Base-by-base conservation (phyloP, 2,329 filamentous ascomycete species). In the Penicillium verrucosum region DNA sequence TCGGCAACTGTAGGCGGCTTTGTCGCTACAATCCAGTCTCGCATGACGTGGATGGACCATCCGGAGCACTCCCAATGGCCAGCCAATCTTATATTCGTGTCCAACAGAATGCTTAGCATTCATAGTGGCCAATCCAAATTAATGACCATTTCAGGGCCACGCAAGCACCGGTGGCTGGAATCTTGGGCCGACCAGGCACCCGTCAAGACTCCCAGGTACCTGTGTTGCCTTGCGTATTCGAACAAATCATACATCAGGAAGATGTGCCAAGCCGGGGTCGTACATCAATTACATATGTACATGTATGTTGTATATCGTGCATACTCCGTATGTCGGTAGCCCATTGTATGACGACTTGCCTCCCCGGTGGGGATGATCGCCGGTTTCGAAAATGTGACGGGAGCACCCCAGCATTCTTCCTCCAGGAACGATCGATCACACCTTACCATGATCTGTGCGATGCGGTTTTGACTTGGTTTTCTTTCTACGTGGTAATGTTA, bases 71-170 rank as follows among this genome's bases (percentile, higher is more conserved):
- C 54, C 30, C 18, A 62, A 38, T 62, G 62, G 60, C 23, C 40
- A 29, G 49, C 51, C 52, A 47, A 51, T 32, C 53, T 41, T 44
- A 51, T 6, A 23, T 51, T 55, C 44, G 25, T 25, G 7, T 12
- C 11, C 54, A 42, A 58, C 44, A 60, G 61, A 64, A 63, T 66
- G 64, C 63, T 66, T 65, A 64, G 57, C 56, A 58, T 59, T 8
- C 14, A 14, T 18, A 16, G 7, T 29, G 40, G 10, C 64, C 63
- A 65, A 64, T 64, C 57, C 52, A n/a, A 12, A 18, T 37, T 9
- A 10, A 40, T 23, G 9, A 7, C 5, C 21, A 12, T 6, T 36
- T 16, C 30, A 14, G 9, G 25, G 59, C 58, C 63, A 59, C 61
- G 64, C 64, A 65, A 63, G 52, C 57, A 36, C 40, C 21, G 43